Conservation (phyloP, 2,329 filamentous ascomycete species). For the Exophiala alcalophila region DNA sequence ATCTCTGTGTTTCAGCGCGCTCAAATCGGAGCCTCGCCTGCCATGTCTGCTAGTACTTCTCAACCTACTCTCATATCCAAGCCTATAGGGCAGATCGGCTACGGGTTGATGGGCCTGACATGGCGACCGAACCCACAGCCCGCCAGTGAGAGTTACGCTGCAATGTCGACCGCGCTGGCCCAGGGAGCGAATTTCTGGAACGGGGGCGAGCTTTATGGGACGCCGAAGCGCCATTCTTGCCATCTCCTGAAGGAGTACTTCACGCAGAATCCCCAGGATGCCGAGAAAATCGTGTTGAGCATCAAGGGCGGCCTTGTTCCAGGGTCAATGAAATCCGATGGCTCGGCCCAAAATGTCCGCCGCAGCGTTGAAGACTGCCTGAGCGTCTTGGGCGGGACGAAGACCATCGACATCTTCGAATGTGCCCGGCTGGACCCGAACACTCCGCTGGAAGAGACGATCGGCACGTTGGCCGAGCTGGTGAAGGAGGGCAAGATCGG, state of each 20-base stretch:
- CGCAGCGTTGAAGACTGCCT: conserved; percentile 59
- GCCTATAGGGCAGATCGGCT: conserved; percentile 51
- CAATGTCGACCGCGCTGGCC: conserved; percentile 54
- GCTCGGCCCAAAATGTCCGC: conserved; percentile 54
- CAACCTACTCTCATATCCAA: conserved; percentile 39
- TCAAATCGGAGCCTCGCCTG: no score
- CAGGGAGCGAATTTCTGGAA: conserved; percentile 57
- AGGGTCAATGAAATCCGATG: conserved; percentile 44
- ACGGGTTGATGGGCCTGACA: conserved; percentile 44
- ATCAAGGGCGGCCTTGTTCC: conserved; percentile 58
- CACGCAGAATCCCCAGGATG: conserved; percentile 61
- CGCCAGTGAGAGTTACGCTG: conserved; percentile 44
- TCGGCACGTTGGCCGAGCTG: conserved; percentile 39
- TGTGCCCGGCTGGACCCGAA: conserved; percentile 56
- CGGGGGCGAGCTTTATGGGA: conserved; percentile 64
- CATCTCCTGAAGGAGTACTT: conserved; percentile 63
- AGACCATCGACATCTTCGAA: conserved; percentile 58
- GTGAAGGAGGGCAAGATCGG: conserved; percentile 46
- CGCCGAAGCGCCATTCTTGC: conserved; percentile 55
- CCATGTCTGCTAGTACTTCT: no score
- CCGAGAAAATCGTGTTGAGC: conserved; percentile 58
- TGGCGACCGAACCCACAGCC: conserved; percentile 35
- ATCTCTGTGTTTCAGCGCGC: no score
- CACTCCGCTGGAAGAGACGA: conserved; percentile 48
- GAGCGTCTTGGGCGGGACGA: conserved; percentile 51